Base-by-base conservation (phyloP, 352 stramenopile species). In the Globisporangium rhizosaccharum region DNA sequence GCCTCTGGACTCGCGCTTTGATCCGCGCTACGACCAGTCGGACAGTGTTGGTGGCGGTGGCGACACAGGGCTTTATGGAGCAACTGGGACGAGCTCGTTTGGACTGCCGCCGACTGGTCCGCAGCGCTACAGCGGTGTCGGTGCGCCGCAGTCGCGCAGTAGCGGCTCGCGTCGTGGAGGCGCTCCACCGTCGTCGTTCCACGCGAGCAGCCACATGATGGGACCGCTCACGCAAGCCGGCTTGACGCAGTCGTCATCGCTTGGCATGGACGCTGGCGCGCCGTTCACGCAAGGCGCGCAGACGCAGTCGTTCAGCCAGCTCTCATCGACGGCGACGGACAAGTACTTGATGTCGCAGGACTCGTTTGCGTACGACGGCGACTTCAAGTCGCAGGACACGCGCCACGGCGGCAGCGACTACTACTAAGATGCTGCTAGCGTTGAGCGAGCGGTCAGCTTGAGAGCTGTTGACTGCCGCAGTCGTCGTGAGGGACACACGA, bases 311-410 rank as follows among this genome's bases (percentile, higher is more conserved):
- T 94, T 94, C 62, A 92, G 83, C 56, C 85, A 94, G 63, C 67
- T 89, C 59, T 94, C 85, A 37, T 71, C 68, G 5, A 44, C 25
- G 3, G 48, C 44, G 15, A 69, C 63, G 3, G 83, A 90, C 65
- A 92, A 92, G 72, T 92, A 89, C 50, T 75, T 71, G 49, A 87
- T 94, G 80, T 91, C 81, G 20, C 85, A 94, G 60, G 85, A 94
- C 53, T 77, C 72, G 55, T 94, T 85, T n/a, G 75, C 62, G 0
- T 90, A 82, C 46, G 80, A 92, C 53, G 71, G 84, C 47, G 81
- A 91, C 56, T 94, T 86, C 64, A 90, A 94, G 74, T 90, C 85
- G 57, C 85, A 94, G 62, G 82, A 94, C 45, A 63, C 68, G 5
- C 82, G 74, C 28, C 70, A 70, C 14, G 71, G 41, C 18, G 14